Conservation (phyloP, 495 filamentous ascomycete species). For the Halenospora varia region DNA sequence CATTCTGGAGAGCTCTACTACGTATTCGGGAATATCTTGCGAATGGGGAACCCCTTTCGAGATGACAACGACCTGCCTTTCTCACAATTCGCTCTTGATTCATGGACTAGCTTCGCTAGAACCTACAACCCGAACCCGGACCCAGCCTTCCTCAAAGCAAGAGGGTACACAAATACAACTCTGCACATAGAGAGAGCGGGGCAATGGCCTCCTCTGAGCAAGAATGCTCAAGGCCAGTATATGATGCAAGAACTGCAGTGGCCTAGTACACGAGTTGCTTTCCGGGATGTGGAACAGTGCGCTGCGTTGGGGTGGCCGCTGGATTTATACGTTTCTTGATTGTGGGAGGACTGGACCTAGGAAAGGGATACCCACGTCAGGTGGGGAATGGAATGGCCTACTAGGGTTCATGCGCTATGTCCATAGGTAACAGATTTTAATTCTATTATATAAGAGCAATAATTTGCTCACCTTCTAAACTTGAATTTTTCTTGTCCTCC, state of each 20-base stretch:
- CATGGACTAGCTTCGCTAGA: conserved; percentile 19
- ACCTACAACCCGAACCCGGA: conserved; percentile 19
- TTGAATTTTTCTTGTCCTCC: too few species aligned
- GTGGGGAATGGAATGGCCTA: neutral
- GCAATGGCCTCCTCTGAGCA: conserved; percentile 9
- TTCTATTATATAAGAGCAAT: neutral
- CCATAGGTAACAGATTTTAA: neutral
- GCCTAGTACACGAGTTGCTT: conserved; percentile 15
- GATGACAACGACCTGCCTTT: conserved; percentile 20
- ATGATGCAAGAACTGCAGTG: conserved; percentile 17
- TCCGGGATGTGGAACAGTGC: conserved; percentile 19
- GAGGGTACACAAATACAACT: conserved; percentile 15
- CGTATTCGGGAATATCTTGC: conserved; percentile 33
- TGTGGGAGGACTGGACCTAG: neutral
- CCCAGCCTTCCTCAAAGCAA: conserved; percentile 8
- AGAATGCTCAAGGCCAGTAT: neutral
- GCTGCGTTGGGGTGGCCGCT: conserved; percentile 14
- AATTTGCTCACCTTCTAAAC: neutral
- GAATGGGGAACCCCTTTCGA: conserved; percentile 9
- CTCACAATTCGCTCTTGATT: conserved; percentile 17
- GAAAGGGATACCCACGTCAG: neutral
- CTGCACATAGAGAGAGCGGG: conserved; percentile 8
- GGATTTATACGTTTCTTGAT: conserved; percentile 6
- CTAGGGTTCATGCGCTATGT: neutral
- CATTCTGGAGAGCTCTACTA: conserved; percentile 46